A percentile compares a stretch with the other conserved stretches of the same genome.
phyloP scores from a whole-genome alignment of 768 basidiomycete genomes.

The Suillus subaureus region DNA sequence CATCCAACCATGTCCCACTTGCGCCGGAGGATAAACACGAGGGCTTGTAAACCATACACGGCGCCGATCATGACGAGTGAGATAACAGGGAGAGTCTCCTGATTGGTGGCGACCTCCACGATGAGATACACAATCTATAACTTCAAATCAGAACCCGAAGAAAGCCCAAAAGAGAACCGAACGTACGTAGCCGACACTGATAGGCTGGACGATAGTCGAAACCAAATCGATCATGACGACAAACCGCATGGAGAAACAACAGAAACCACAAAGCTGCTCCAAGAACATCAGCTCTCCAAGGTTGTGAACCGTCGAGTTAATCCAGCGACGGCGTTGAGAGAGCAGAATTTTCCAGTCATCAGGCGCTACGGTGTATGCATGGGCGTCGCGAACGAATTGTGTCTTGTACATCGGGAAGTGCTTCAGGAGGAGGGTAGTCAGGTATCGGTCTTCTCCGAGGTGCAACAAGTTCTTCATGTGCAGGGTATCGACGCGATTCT shows the following conservation, averaged over 20 bases:
- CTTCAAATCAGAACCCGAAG: constrained; percentile 1
- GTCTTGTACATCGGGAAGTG: constrained; percentile 95
- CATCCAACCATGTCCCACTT: constrained; percentile 99
- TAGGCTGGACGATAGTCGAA: constrained; percentile 82
- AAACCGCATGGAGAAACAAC: constrained; percentile 99
- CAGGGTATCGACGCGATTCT: constrained; percentile 94
- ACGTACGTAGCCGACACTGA: constrained; percentile 88
- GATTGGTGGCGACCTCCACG: constrained; percentile 69
- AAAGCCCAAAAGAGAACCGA: background rate
- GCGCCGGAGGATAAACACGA: constrained; percentile 88
- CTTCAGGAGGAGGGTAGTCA: constrained; percentile 94
- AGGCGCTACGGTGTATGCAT: constrained; percentile 93
- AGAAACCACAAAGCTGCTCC: constrained; percentile 93
- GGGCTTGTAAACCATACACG: constrained; percentile 91
- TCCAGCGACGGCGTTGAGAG: constrained; percentile 98
- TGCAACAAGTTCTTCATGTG: constrained; percentile 99
- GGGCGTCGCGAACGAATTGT: constrained; percentile 92
- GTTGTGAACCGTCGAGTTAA: constrained; percentile 99
- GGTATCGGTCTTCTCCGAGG: constrained; percentile 98
- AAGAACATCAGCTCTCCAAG: constrained; percentile 90
- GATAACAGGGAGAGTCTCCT: constrained; percentile 71
- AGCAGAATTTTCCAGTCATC: constrained; percentile 94
- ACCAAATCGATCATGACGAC: constrained; percentile 96
- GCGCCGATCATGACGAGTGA: constrained; percentile 93
- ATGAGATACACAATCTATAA: constrained; percentile 84